Base-by-base conservation (phyloP, 2,329 filamentous ascomycete species). In the Xylaria sp. region DNA sequence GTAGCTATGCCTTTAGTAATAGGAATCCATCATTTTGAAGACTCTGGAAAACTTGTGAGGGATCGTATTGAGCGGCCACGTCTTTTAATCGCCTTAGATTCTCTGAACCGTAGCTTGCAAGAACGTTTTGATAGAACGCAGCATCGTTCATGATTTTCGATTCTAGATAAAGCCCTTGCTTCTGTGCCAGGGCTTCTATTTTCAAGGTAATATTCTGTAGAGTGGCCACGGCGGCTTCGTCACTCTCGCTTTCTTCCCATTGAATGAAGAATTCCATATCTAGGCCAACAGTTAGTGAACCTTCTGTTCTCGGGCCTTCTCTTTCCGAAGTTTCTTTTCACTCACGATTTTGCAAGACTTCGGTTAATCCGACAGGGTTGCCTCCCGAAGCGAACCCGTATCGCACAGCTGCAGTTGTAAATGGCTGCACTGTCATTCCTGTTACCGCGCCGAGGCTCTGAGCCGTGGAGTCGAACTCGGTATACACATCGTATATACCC, bases 1-100 rank as follows among this genome's bases (percentile, higher is more conserved):
- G n/a, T n/a, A n/a, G n/a, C n/a, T n/a, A 47, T 52, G 33, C 19
- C 21, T 52, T 52, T 1, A 14, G 25, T 3, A 52, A 5, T n/a
- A 53, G 37, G 31, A 43, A 53, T 6, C 50, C 50, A 23, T 53
- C n/a, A 9, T 53, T 53, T 19, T 53, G 50, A 4, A 53, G 37
- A 8, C 11, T 53, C n/a, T 53, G 50, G 9, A 53, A 53, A 17
- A 53, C 37, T 14, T 14, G 14, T 3, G 14, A n/a, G 4, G 50
- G 50, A 11, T 53, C 50, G n/a, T 42, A 42, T 4, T 17, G 35
- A 12, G 12, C 11, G 21, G 35, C 37, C 4, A 42, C n/a, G 7
- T 31, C 15, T 12, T n/a, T 53, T 23, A 53, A 23, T 2, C 50
- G 50, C 6, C 31, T n/a, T 15, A 53, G 15, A 14, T 53, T 53